Evolutionary conservation across 2,329 filamentous ascomycete genomes (phyloP).

Genomic region (Onygenales sp.): DNA sequence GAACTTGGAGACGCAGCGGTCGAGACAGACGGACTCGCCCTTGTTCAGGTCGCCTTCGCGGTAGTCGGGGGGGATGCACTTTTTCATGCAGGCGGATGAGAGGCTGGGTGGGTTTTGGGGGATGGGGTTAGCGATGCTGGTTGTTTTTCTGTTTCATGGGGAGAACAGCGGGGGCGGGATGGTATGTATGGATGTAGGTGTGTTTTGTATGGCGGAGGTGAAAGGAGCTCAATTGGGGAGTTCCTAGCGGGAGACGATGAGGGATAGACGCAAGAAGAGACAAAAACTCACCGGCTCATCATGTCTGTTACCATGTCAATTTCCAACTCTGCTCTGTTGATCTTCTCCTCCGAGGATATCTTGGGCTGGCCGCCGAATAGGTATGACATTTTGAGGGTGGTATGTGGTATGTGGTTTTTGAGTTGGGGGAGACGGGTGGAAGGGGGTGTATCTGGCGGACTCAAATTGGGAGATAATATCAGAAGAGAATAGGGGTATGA

Average conservation of each 20-base stretch:
- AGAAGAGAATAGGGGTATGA: no score
- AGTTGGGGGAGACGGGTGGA: no score
- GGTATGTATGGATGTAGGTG: neutral
- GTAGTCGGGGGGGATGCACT: slow-evolving; percentile 89
- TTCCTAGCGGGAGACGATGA: no score
- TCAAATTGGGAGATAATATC: no score
- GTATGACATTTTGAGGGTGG: slow-evolving; percentile 53
- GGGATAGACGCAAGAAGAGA: neutral
- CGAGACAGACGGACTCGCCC: slow-evolving; percentile 95
- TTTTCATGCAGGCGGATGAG: slow-evolving; percentile 84
- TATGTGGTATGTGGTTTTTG: no score
- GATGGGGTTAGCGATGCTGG: neutral
- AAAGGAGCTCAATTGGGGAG: neutral
- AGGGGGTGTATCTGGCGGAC: no score
- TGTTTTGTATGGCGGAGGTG: neutral
- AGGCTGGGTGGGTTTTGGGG: slow-evolving; percentile 36
- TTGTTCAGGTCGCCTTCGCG: slow-evolving; percentile 96
- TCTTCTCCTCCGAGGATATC: slow-evolving; percentile 92
- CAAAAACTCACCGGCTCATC: slow-evolving; percentile 72
- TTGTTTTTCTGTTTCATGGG: neutral
- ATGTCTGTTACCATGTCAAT: slow-evolving; percentile 97
- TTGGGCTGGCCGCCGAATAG: slow-evolving; percentile 66
- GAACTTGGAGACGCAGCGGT: slow-evolving; percentile 96
- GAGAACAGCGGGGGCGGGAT: neutral
- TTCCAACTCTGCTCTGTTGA: slow-evolving; percentile 90